These are phyloP conservation scores for Macrophomina pseudophaseolina DNA, from an alignment of 2,329 filamentous ascomycete genomes.

Conservation along the genomic window DNA sequence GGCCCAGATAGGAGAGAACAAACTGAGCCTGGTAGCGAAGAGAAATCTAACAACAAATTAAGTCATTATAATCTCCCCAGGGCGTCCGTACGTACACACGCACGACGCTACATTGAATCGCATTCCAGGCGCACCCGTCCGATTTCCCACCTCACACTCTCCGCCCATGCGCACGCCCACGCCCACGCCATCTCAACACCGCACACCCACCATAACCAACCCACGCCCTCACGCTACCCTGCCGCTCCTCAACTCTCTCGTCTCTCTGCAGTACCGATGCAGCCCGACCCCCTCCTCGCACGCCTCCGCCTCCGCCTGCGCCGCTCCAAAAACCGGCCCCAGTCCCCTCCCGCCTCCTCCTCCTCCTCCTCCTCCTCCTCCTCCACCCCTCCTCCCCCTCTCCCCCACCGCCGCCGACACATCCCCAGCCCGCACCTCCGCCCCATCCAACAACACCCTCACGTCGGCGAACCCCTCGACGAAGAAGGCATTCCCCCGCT, in stretches of 20 bases:
- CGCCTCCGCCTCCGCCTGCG: not conserved
- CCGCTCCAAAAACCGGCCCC: not conserved
- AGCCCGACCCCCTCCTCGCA: not conserved
- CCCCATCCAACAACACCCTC: slow-evolving; percentile 5
- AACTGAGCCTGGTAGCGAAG: no score
- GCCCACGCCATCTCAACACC: not conserved
- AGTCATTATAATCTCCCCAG: no score
- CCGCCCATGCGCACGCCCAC: not conserved
- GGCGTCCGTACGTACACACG: no score
- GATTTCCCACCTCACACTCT: no score
- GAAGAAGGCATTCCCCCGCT: slow-evolving; percentile 1
- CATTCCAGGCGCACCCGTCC: no score
- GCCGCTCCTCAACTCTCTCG: slow-evolving; percentile 5
- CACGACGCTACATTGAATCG: no score
- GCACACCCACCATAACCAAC: not conserved
- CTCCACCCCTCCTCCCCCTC: not conserved
- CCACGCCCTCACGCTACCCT: not conserved
- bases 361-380: not conserved
- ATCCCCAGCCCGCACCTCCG: not conserved
- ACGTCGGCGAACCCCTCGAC: not conserved
- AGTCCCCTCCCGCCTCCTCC: not conserved
- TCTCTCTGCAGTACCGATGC: slow-evolving; percentile 11
- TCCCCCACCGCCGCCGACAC: not conserved
- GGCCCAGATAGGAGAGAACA: no score
- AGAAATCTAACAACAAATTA: no score